phyloP scores from a whole-genome alignment of 371 early-diverging fungal genomes.

The Smittium culicis region DNA sequence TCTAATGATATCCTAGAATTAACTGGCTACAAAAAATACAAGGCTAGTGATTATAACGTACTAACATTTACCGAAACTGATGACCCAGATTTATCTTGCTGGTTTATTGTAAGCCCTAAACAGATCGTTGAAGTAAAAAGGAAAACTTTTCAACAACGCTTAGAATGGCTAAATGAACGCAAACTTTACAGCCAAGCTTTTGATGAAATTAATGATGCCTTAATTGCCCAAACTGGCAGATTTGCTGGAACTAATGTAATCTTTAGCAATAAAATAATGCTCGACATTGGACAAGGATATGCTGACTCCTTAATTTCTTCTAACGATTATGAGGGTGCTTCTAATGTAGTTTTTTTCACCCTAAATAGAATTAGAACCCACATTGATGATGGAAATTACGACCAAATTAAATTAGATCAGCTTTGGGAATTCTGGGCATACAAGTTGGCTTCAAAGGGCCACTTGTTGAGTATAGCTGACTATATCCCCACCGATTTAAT shows the following conservation, averaged over 20 bases:
- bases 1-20: conserved; percentile 73
- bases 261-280: conserved; percentile 6
- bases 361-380: conserved; percentile 25
- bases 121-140: conserved; percentile 79
- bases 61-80: background rate
- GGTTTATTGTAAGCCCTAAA: conserved; percentile 79
- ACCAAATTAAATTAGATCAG: conserved; percentile 5
- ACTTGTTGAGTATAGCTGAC: conserved; percentile 56
- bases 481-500: conserved; percentile 65
- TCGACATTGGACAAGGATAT: conserved; percentile 66
- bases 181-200: conserved; percentile 69
- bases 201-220: conserved; percentile 27
- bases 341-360: conserved; percentile 49
- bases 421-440: conserved; percentile 88
- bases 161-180: conserved; percentile 76
- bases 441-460: conserved; percentile 55
- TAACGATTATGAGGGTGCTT: conserved; percentile 57
- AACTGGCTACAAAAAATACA: conserved; percentile 66
- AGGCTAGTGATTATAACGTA: conserved; percentile 74
- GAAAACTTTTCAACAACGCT: conserved; percentile 76
- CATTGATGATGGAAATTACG: background rate
- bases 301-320: conserved; percentile 54
- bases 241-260: background rate
- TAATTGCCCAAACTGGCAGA: conserved; percentile 11
- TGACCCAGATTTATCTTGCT: conserved; percentile 23